Base-by-base conservation (phyloP, 2,329 filamentous ascomycete species). In the Aureobasidium sp. region DNA sequence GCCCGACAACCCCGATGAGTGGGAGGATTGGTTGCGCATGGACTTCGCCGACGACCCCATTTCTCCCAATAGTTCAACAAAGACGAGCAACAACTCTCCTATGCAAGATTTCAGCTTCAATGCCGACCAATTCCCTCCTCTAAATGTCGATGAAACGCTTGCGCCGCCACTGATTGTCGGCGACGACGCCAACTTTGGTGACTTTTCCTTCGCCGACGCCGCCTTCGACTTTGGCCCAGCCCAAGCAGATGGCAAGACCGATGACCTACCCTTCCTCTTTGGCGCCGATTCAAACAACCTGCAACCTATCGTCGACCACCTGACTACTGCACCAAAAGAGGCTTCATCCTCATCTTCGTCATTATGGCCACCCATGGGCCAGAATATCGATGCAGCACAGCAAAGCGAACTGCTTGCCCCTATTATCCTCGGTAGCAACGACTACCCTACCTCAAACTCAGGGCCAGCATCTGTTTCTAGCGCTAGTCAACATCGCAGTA, bases 21-120 rank as follows among this genome's bases (percentile, higher is more conserved):
- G 77, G 77, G 77, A 76, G 66, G 75, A 79, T 48, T 80, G 76
- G 75, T 75, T 80, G 72, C 71, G 75, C 62, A 79, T 76, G 76
- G 76, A 79, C 68, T 76, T 76, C 52, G 41, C 59, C 5, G 43
- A 62, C 12, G 71, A 73, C 27, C 63, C 69, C n/a, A 69, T 70
- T 3, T 72, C 71, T 20, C 71, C 72, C 12, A 70, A 72, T 57
- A 71, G 71, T 47, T 67, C 66, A 48, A 71, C 69, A 29, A 72
- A 71, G 65, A 65, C 70, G 57, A 72, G 68, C 55, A 72, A 73
- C 61, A 71, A 71, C 61, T 74, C 72, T 17, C 72, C 72, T 3
- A 57, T 72, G 7, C 72, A 74, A 52, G 69, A 72, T 52, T 12
- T 50, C 26, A 63, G 43, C 17, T 55, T 64, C 44, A 52, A 61